Percentiles rank a stretch among this genome's conserved stretches.
phyloP scores from a whole-genome alignment of 2,329 filamentous ascomycete species.

The Diaporthe sp. region DNA sequence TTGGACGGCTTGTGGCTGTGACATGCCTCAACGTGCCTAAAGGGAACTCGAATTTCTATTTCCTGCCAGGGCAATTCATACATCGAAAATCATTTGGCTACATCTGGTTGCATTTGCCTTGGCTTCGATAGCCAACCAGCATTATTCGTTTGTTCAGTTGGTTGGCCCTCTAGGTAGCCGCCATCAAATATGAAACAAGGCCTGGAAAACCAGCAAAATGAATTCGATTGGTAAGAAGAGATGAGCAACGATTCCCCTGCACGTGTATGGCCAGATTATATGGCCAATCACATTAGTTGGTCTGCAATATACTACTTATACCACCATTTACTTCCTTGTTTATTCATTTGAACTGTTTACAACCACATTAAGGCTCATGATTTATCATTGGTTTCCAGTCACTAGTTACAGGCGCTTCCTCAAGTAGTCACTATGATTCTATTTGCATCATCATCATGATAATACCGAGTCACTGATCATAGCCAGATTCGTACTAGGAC shows the following conservation, averaged over 20 bases:
- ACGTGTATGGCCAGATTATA: neutral
- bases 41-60: too few relatives aligned
- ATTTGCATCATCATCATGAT: too few relatives aligned
- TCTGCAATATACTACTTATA: neutral
- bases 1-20: neutral
- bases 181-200: too few relatives aligned
- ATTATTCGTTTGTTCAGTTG: neutral
- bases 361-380: too few relatives aligned
- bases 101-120: neutral
- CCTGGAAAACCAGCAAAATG: neutral
- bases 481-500: too few relatives aligned
- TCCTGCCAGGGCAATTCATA: neutral
- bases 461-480: too few relatives aligned
- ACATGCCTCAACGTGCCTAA: neutral
- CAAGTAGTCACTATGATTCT: too few relatives aligned
- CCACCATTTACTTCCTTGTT: neutral
- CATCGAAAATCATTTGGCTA: neutral
- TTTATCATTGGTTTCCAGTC: too few relatives aligned
- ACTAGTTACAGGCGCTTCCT: too few relatives aligned
- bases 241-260: neutral
- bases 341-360: too few relatives aligned
- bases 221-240: neutral
- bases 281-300: neutral
- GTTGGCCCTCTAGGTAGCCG: too few relatives aligned
- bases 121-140: neutral